Conservation (phyloP, 805 yeast species). For the Barnettozyma vustinii region DNA sequence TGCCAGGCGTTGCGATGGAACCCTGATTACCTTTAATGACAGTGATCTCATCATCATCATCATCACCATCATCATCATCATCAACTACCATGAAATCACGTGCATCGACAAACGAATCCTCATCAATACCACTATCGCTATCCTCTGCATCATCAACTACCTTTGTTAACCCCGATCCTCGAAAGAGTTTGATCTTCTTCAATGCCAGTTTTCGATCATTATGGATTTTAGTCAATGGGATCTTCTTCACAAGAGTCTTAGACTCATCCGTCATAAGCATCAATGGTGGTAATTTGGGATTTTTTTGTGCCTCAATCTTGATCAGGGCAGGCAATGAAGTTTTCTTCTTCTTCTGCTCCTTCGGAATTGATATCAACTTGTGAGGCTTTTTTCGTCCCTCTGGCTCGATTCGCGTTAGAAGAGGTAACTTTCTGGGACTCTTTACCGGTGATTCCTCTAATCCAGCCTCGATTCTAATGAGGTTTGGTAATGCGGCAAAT, state of each 20-base stretch:
- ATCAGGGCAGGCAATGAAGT: neutral
- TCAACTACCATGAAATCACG: neutral
- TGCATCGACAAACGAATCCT: constrained; percentile 4
- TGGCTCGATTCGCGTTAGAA: neutral
- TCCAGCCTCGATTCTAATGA: constrained; percentile 2
- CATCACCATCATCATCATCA: constrained; percentile 8
- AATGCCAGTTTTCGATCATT: neutral
- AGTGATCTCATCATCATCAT: constrained; percentile 4
- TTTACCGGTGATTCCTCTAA: neutral
- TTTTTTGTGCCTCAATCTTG: neutral
- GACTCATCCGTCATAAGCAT: neutral
- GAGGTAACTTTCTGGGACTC: neutral
- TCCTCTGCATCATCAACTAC: constrained; percentile 42
- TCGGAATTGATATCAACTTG: neutral
- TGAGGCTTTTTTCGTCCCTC: constrained; percentile 15
- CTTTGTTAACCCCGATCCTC: neutral
- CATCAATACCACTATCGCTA: constrained; percentile 28
- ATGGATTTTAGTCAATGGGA: neutral
- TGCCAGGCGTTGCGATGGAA: neutral
- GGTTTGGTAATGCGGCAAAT: neutral
- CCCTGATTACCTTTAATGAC: neutral
- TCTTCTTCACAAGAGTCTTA: neutral
- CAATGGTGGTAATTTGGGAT: neutral
- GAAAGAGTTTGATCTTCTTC: neutral
- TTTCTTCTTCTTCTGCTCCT: neutral